Evolutionary conservation across 2,329 filamentous ascomycete species (phyloP), one percentile per base, ranked within the genome.

Genomic region (Pseudocercospora musae): DNA sequence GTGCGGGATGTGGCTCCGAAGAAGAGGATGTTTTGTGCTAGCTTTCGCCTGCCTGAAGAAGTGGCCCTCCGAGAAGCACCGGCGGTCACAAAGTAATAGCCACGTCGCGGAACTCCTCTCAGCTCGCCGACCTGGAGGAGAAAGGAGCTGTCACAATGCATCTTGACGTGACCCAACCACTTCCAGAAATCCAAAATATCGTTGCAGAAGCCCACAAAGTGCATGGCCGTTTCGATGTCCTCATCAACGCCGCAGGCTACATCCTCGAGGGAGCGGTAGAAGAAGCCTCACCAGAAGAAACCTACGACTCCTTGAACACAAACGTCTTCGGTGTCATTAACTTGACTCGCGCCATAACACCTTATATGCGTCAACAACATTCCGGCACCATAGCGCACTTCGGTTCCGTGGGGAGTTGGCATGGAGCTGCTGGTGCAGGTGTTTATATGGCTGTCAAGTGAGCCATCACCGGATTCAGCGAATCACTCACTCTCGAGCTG

Each of bases 1-100:
- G 92, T 98, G 33, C 84, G 95, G 67, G 87, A 96, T 69, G 95
- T 99, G 59, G 91, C 92, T 62, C 95, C 95, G 4, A 89, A 91
- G 72, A 99, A 99, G 82, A 86, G 89, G 73, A 97, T 97, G 93
- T 98, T 94, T 77, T 98, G 95, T 76, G 94, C 92, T 29, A 96
- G 87, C 69, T 98, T 99, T 78, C 86, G 92, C 65, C 74, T 99
- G 63, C 95, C 95, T 1, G 78, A 81, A 33, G 87, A 91, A 70
- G 91, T 97, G 5, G 95, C 93, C 10, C 64, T 68, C 49, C 55
- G 59, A n/a, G 49, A 64, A 21, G 25, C 40, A 60, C 11, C n/a
- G n/a, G 70, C 10, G 79, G 80, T n/a, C 76, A 81, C 70, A 74
- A 75, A 31, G 76, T 82, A 48, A 78, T 79, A 63, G 74, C 81